Evolutionary conservation across 441 rosid genomes (phyloP).

Genomic region (Melastoma candidum): DNA sequence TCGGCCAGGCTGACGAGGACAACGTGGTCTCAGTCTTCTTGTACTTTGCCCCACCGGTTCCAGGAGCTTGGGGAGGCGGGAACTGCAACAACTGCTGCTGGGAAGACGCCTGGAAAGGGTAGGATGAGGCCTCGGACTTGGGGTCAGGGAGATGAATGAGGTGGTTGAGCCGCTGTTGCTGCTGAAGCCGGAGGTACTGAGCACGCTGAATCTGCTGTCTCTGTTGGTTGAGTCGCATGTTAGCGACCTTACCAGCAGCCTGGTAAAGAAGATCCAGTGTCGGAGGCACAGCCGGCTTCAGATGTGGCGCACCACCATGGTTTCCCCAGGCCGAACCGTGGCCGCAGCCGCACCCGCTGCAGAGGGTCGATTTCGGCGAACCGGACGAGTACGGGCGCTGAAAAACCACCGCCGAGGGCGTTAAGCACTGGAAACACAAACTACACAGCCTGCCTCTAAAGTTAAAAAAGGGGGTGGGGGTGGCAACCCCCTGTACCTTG

Average conservation of each 20-base stretch:
- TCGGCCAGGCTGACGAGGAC: slow-evolving; percentile 50
- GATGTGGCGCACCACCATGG: slow-evolving; percentile 19
- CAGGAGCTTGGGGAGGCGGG: slow-evolving; percentile 4
- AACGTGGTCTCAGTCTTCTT: background rate
- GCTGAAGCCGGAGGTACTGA: slow-evolving; percentile 31
- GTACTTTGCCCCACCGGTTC: no score
- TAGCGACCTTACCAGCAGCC: slow-evolving; percentile 50
- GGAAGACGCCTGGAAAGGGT: no score
- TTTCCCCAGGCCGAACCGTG: slow-evolving; percentile 27
- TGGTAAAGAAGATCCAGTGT: slow-evolving; percentile 51
- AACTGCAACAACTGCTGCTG: slow-evolving; percentile 18
- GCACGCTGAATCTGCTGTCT: no score
- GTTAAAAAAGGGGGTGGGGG: background rate
- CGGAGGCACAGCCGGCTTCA: slow-evolving; percentile 26
- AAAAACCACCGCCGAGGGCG: background rate
- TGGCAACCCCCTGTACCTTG: slow-evolving; percentile 20
- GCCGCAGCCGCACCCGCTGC: slow-evolving; percentile 33
- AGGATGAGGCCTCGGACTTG: no score
- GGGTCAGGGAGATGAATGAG: slow-evolving; percentile 17
- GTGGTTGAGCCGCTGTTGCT: slow-evolving; percentile 22
- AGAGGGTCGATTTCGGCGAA: slow-evolving; percentile 54
- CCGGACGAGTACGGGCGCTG: slow-evolving; percentile 33
- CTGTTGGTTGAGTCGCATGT: slow-evolving; percentile 28
- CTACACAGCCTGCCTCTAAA: background rate
- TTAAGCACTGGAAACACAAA: background rate